Conservation (phyloP, 305 asterid genomes). For the Fraxinus albicans region DNA sequence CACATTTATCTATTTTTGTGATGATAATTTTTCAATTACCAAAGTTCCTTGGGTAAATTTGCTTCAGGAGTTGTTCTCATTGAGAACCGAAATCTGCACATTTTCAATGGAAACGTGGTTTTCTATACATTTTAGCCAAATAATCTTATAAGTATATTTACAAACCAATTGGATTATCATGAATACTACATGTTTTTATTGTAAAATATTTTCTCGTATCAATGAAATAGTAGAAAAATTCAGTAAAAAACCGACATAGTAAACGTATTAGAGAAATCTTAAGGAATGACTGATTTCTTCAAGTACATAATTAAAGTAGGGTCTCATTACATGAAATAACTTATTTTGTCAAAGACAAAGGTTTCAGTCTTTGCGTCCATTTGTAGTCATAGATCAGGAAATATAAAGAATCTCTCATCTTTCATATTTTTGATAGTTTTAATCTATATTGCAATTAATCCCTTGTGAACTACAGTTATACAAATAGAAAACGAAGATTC, state of each 20-base stretch:
- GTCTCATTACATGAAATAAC: neutral
- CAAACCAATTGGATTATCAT: neutral
- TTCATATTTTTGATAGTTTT: neutral
- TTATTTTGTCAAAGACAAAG: neutral
- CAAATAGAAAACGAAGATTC: slow-evolving; percentile 12
- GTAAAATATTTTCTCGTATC: neutral
- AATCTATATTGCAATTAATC: neutral
- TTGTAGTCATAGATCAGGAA: neutral
- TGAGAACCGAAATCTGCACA: neutral
- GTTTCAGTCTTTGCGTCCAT: neutral
- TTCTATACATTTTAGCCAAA: neutral
- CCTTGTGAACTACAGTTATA: neutral
- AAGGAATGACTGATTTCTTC: neutral
- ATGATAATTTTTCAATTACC: neutral
- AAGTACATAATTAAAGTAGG: neutral
- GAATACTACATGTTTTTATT: neutral
- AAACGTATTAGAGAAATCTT: neutral
- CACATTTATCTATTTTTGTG: neutral
- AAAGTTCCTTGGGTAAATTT: neutral
- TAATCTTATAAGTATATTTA: neutral
- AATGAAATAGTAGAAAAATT: neutral
- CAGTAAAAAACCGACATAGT: neutral
- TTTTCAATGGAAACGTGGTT: neutral
- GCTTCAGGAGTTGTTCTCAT: neutral
- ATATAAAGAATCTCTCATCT: neutral